A percentile compares a stretch with the other conserved stretches of the same genome.
Conservation (phyloP, 257 asterid species). For the Salvia hispanica region DNA sequence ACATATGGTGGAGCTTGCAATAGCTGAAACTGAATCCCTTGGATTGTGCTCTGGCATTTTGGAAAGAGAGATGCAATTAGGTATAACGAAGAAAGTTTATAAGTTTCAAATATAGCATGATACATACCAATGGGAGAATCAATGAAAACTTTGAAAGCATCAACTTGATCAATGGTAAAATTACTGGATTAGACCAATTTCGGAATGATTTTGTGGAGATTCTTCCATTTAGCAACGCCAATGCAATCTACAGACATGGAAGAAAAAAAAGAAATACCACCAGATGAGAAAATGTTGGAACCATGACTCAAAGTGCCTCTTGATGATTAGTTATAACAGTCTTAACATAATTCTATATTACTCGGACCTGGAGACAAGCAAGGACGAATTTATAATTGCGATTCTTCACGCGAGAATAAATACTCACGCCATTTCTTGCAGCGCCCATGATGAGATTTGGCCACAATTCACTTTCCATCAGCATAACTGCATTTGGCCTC, state of each 20-base stretch:
- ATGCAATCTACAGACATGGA: constrained; percentile 48
- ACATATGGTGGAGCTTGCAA: constrained; percentile 78
- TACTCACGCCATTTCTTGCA: constrained; percentile 63
- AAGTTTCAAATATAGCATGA: constrained; percentile 28
- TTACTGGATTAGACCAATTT: constrained; percentile 67
- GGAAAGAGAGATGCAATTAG: constrained; percentile 30
- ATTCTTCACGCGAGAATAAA: no score
- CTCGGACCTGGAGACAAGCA: constrained; percentile 19
- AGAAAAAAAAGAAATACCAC: background rate
- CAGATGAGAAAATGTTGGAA: constrained; percentile 3
- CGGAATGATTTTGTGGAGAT: constrained; percentile 68
- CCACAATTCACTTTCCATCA: constrained; percentile 92
- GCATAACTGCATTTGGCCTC: constrained; percentile 80
- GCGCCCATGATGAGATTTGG: constrained; percentile 89
- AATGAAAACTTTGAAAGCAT: constrained; percentile 82
- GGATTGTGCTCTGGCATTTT: constrained; percentile 61
- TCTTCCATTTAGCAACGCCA: constrained; percentile 86
- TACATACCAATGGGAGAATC: constrained; percentile 81
- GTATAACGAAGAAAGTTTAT: constrained; percentile 27
- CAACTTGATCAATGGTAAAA: constrained; percentile 59
- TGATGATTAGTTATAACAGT: constrained; percentile 11
- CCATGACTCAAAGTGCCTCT: constrained; percentile 4
- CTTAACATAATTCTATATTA: constrained; percentile 5
- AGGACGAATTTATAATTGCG: background rate
- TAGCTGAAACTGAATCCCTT: constrained; percentile 83